phyloP scores from a whole-genome alignment of 2,329 filamentous ascomycete genomes.

The Aspergillus alliaceus region DNA sequence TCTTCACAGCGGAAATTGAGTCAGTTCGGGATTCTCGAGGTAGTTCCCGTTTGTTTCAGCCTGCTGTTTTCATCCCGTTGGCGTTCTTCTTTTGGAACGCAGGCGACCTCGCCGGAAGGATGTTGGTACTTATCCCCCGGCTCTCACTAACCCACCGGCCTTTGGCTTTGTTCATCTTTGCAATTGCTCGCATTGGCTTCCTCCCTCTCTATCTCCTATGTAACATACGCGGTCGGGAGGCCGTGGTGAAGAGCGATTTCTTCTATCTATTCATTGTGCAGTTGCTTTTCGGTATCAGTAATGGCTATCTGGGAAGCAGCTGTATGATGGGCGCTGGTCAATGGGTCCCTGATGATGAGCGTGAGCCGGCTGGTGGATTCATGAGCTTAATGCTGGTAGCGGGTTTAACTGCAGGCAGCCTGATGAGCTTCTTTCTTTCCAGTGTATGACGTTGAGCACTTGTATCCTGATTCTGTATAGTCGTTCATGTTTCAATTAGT shows the following conservation, averaged over 20 bases:
- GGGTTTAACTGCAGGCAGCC: conserved; percentile 79
- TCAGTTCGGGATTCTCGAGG: conserved; percentile 44
- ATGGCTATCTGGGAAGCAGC: conserved; percentile 81
- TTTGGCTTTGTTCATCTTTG: conserved; percentile 64
- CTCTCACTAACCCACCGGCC: conserved; percentile 63
- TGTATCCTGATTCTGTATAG: background rate
- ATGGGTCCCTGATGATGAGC: conserved; percentile 78
- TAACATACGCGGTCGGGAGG: conserved; percentile 77
- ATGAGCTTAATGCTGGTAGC: conserved; percentile 90
- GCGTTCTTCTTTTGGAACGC: conserved; percentile 92
- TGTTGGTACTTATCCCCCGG: conserved; percentile 62
- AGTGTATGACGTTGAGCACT: conserved; percentile 17
- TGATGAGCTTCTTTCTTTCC: conserved; percentile 78
- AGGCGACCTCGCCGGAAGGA: conserved; percentile 77
- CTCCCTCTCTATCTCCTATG: conserved; percentile 87
- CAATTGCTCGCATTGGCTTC: conserved; percentile 66
- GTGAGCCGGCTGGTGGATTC: conserved; percentile 86
- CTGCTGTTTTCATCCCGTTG: conserved; percentile 81
- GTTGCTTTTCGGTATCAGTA: conserved; percentile 77
- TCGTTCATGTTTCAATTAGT: too few relatives aligned
- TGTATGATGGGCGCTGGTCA: conserved; percentile 89
- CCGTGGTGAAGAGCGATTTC: conserved; percentile 72
- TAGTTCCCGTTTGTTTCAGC: conserved; percentile 60
- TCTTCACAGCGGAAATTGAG: conserved; percentile 74
- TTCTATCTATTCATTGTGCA: conserved; percentile 89